Conservation (phyloP, 148 eudicot species). For the Agrostemma githago region DNA sequence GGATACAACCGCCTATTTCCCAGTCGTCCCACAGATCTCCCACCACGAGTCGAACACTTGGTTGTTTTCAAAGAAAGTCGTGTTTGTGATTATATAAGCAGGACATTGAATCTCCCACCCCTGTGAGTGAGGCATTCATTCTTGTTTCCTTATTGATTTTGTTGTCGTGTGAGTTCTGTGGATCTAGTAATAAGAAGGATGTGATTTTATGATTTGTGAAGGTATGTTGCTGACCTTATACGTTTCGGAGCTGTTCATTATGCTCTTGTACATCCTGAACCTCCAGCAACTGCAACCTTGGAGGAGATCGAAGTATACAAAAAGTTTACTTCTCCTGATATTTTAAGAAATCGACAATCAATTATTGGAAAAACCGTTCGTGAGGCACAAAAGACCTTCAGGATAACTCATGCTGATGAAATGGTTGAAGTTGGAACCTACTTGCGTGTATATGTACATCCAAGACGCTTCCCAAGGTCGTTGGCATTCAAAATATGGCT, state of each 20-base stretch:
- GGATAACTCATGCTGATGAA: conserved; percentile 59
- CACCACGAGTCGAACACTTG: conserved; percentile 89
- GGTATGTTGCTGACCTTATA: conserved; percentile 95
- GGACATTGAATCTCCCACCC: conserved; percentile 67
- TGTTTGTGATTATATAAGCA: conserved; percentile 65
- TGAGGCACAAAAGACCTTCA: conserved; percentile 83
- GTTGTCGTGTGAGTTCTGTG: neutral
- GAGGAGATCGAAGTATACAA: conserved; percentile 60
- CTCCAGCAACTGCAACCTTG: conserved; percentile 79
- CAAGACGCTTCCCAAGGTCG: conserved; percentile 92
- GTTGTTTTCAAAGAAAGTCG: conserved; percentile 76
- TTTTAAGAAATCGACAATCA: conserved; percentile 57
- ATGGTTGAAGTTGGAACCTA: conserved; percentile 87
- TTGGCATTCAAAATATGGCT: neutral
- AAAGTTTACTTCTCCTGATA: conserved; percentile 59
- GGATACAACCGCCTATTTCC: conserved; percentile 71
- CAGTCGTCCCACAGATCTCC: conserved; percentile 49
- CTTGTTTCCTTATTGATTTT: conserved; percentile 6
- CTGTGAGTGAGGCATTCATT: conserved; percentile 46
- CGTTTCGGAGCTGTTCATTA: conserved; percentile 90
- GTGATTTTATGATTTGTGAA: conserved; percentile 31
- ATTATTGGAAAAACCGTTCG: conserved; percentile 75
- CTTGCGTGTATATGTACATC: conserved; percentile 90
- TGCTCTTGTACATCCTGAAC: conserved; percentile 86
- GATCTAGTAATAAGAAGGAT: conserved; percentile 14